Evolutionary conservation across 768 basidiomycete genomes (phyloP).

Genomic region (Lyophyllum semitale): DNA sequence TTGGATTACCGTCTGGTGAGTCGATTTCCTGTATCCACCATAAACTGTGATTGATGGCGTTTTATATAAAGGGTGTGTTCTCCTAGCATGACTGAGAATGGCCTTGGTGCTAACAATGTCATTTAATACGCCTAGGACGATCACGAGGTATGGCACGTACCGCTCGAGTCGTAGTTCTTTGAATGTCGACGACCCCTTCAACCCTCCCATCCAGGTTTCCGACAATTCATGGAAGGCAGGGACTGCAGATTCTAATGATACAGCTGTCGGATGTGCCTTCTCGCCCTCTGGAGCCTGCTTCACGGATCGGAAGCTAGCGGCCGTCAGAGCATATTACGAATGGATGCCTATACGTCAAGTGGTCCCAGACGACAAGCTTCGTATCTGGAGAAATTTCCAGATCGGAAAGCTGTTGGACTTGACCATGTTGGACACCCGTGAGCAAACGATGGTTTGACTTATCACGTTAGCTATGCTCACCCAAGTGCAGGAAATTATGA

Average conservation of each 20-base stretch:
- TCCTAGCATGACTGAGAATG: neutral
- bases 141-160: slow-evolving; percentile 39
- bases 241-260: slow-evolving; percentile 57
- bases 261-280: slow-evolving; percentile 47
- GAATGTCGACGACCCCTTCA: neutral
- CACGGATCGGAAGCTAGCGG: slow-evolving; percentile 60
- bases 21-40: neutral
- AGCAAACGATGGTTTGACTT: slow-evolving; percentile 1
- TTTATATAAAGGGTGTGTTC: slow-evolving; percentile 27
- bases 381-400: slow-evolving; percentile 67
- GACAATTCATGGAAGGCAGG: slow-evolving; percentile 62
- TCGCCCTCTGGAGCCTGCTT: slow-evolving; percentile 58
- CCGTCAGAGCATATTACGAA: slow-evolving; percentile 59
- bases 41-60: no score
- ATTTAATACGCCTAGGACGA: slow-evolving; percentile 38
- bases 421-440: slow-evolving; percentile 65
- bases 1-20: slow-evolving; percentile 60
- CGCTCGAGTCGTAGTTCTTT: neutral
- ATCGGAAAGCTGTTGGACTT: slow-evolving; percentile 63
- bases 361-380: slow-evolving; percentile 51
- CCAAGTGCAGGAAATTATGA: slow-evolving; percentile 47
- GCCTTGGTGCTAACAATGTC: neutral
- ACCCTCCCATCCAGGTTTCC: slow-evolving; percentile 36
- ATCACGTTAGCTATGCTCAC: neutral
- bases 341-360: slow-evolving; percentile 68